A percentile compares a stretch with the other conserved stretches of the same genome.
phyloP scores from a whole-genome alignment of 2,329 filamentous ascomycete species.

The Seiridium cupressi region DNA sequence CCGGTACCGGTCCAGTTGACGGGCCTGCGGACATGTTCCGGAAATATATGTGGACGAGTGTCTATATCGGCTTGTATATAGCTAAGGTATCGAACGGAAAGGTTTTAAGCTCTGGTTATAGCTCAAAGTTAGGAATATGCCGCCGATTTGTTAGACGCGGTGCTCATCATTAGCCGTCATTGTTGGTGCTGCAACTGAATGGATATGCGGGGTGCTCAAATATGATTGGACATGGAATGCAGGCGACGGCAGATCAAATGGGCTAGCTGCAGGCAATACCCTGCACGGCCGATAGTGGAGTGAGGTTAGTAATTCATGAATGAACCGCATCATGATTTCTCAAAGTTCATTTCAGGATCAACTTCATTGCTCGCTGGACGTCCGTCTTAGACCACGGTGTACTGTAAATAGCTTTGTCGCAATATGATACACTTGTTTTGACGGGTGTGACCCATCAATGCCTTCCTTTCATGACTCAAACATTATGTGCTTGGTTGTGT shows the following conservation, averaged over 20 bases:
- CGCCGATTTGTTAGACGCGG: neutral
- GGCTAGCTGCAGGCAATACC: neutral
- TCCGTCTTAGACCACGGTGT: too few relatives aligned
- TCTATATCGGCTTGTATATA: too few relatives aligned
- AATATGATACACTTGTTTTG: neutral
- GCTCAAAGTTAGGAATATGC: too few relatives aligned
- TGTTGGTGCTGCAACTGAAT: neutral
- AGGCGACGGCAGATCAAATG: neutral
- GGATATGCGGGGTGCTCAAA: neutral
- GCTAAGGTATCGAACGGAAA: too few relatives aligned
- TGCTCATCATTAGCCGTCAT: neutral
- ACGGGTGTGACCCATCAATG: neutral
- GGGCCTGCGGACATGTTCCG: too few relatives aligned
- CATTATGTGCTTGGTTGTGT: conserved; percentile 5
- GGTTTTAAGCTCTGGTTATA: too few relatives aligned
- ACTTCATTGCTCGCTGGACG: too few relatives aligned
- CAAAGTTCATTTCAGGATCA: neutral
- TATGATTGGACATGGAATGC: conserved; percentile 2
- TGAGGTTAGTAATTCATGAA: neutral
- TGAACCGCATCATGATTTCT: neutral
- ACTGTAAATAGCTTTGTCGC: neutral
- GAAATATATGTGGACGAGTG: too few relatives aligned
- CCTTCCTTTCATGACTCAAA: neutral
- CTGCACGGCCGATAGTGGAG: neutral
- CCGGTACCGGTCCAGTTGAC: too few relatives aligned